A percentile compares a stretch with the other conserved stretches of the same genome.
Evolutionary conservation across 345 rosid genomes (phyloP).

Genomic region (Pugionium dolabratum): DNA sequence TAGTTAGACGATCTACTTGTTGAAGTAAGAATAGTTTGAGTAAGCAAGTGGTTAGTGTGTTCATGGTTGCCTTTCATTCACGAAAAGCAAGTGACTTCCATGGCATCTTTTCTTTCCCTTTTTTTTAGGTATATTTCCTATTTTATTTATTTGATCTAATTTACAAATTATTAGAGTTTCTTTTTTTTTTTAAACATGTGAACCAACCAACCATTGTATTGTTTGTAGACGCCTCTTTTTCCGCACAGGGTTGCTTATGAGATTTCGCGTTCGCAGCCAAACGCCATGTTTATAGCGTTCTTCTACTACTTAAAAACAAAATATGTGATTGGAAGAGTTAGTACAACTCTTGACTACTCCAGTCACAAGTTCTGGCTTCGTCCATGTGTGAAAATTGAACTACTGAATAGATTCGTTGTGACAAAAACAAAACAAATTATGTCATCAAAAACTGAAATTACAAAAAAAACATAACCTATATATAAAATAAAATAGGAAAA

Average conservation of each 20-base stretch:
- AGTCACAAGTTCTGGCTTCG: too few relatives aligned
- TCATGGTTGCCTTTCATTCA: slow-evolving; percentile 86
- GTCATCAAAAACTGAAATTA: too few relatives aligned
- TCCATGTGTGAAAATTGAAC: too few relatives aligned
- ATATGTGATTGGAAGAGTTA: neutral
- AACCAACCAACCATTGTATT: slow-evolving; percentile 39
- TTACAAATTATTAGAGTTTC: neutral
- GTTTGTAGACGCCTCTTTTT: slow-evolving; percentile 30
- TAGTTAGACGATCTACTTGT: slow-evolving; percentile 52
- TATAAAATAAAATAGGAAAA: too few relatives aligned
- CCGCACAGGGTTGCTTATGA: slow-evolving; percentile 15
- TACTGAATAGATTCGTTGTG: too few relatives aligned
- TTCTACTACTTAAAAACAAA: slow-evolving; percentile 13
- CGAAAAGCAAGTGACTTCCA: slow-evolving; percentile 76
- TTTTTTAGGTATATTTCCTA: slow-evolving; percentile 24
- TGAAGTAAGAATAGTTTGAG: slow-evolving; percentile 79
- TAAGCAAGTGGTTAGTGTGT: slow-evolving; percentile 79
- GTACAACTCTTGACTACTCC: too few relatives aligned
- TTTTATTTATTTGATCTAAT: neutral
- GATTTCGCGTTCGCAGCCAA: slow-evolving; percentile 21
- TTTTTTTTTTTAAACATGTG: slow-evolving; percentile 41
- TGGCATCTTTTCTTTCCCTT: slow-evolving; percentile 52
- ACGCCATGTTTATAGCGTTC: slow-evolving; percentile 6
- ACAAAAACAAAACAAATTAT: too few relatives aligned
- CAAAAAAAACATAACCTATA: too few relatives aligned